These are phyloP conservation scores for Dictyostelium capitatum DNA, from an alignment of 78 protist genomes.

Conservation along the genomic window DNA sequence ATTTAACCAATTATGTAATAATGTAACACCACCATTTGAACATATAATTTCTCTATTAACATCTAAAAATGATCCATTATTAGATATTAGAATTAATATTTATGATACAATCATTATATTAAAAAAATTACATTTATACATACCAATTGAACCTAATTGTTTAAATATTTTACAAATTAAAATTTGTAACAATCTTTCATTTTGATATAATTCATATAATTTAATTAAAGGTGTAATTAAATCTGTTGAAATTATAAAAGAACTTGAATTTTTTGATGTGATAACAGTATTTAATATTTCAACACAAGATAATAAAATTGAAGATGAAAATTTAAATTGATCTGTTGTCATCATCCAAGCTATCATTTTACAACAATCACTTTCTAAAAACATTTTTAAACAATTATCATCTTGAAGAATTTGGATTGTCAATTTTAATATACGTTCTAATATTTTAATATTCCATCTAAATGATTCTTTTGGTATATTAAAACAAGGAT, in stretches of 20 bases:
- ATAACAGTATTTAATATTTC: slow-evolving; percentile 34
- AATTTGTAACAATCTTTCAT: slow-evolving; percentile 41
- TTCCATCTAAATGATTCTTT: slow-evolving; percentile 52
- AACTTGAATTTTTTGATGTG: slow-evolving; percentile 3
- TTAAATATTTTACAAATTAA: slow-evolving; percentile 41
- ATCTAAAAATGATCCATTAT: no score
- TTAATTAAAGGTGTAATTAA: slow-evolving; percentile 49
- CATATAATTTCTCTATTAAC: slow-evolving; percentile 38
- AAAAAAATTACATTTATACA: neutral
- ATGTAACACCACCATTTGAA: slow-evolving; percentile 54
- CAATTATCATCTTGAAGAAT: slow-evolving; percentile 14
- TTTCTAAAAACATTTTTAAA: slow-evolving; percentile 52
- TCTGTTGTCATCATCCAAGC: slow-evolving; percentile 34
- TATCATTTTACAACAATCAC: slow-evolving; percentile 20
- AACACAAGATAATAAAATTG: slow-evolving; percentile 32
- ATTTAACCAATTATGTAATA: slow-evolving; percentile 8
- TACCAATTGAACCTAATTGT: slow-evolving; percentile 10
- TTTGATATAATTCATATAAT: slow-evolving; percentile 19
- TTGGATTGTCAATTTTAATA: slow-evolving; percentile 28
- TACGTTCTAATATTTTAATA: neutral
- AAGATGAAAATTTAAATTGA: neutral
- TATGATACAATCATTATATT: no score
- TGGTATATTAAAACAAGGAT: slow-evolving; percentile 33
- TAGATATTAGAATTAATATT: no score
- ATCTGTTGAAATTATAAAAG: slow-evolving; percentile 4